phyloP scores from a whole-genome alignment of 108 stramenopile species.

The Schizochytrium sp. region DNA sequence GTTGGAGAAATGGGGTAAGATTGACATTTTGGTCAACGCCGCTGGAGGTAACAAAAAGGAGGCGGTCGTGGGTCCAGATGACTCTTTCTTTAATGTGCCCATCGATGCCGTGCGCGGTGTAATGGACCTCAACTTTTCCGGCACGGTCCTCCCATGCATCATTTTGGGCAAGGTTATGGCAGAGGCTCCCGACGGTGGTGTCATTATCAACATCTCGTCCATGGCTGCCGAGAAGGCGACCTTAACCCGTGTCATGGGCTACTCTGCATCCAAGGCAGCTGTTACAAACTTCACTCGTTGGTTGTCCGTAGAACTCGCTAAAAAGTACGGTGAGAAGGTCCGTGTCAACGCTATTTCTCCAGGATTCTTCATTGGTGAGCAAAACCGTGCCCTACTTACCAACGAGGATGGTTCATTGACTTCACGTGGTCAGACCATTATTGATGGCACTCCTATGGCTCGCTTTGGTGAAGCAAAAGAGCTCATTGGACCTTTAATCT shows the following conservation, averaged over 20 bases:
- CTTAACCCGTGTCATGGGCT: slow-evolving; percentile 56
- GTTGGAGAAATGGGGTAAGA: slow-evolving; percentile 40
- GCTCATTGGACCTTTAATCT: slow-evolving; percentile 37
- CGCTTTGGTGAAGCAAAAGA: slow-evolving; percentile 55
- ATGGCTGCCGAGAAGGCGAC: slow-evolving; percentile 44
- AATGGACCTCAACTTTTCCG: slow-evolving; percentile 48
- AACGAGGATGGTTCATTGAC: slow-evolving; percentile 54
- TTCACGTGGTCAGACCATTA: slow-evolving; percentile 20
- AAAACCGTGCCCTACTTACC: slow-evolving; percentile 56
- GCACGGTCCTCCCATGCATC: slow-evolving; percentile 26
- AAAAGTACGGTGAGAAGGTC: slow-evolving; percentile 8
- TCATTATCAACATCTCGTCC: slow-evolving; percentile 32
- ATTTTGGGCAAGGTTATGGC: slow-evolving; percentile 34
- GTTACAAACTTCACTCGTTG: slow-evolving; percentile 59
- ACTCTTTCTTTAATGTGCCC: slow-evolving; percentile 58
- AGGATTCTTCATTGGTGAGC: slow-evolving; percentile 59
- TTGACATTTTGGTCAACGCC: slow-evolving; percentile 57
- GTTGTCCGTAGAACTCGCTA: slow-evolving; percentile 54
- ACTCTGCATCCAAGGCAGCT: slow-evolving; percentile 53
- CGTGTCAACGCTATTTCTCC: slow-evolving; percentile 56
- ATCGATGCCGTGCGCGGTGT: slow-evolving; percentile 1
- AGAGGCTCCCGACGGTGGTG: background rate
- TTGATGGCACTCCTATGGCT: slow-evolving; percentile 14
- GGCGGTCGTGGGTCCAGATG: slow-evolving; percentile 17
- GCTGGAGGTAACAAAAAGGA: slow-evolving; percentile 48